Evolutionary conservation across 75 land plant genomes (phyloP).

Genomic region (Gnetum montanum): DNA sequence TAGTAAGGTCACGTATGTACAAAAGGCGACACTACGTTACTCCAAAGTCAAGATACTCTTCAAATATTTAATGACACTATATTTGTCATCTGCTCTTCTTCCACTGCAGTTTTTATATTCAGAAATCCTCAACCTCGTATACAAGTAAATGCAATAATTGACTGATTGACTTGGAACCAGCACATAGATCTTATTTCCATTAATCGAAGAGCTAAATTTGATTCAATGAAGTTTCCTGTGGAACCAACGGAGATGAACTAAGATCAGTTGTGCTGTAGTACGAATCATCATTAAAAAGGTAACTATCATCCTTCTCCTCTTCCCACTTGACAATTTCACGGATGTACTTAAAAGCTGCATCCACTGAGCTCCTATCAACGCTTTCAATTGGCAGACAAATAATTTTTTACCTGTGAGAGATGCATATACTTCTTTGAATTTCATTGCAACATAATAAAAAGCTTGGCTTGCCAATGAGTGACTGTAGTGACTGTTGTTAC

Average conservation of each 20-base stretch:
- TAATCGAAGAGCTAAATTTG: too few relatives aligned
- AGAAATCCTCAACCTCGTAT: too few relatives aligned
- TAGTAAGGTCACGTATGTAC: not conserved
- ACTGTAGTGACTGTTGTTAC: conserved; percentile 34
- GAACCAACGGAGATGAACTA: conserved; percentile 84
- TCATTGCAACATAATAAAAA: conserved; percentile 55
- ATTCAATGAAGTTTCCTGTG: too few relatives aligned
- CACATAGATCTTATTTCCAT: too few relatives aligned
- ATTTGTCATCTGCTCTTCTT: too few relatives aligned
- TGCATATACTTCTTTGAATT: conserved; percentile 63
- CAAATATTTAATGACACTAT: not conserved
- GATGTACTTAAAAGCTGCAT: conserved; percentile 77
- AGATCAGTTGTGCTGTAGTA: conserved; percentile 85
- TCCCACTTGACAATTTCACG: conserved; percentile 90
- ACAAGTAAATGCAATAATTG: too few relatives aligned
- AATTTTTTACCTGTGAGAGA: conserved; percentile 61
- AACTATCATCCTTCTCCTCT: conserved; percentile 70
- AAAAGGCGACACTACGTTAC: not conserved
- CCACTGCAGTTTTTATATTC: too few relatives aligned
- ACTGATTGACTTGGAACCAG: too few relatives aligned
- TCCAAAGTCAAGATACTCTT: not conserved
- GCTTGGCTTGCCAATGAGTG: conserved; percentile 22
- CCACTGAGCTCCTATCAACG: conserved; percentile 57
- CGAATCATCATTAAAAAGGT: conserved; percentile 54
- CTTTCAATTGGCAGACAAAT: conserved; percentile 75